phyloP scores from a whole-genome alignment of 2,329 filamentous ascomycete genomes.

The Coleophoma cylindrospora region DNA sequence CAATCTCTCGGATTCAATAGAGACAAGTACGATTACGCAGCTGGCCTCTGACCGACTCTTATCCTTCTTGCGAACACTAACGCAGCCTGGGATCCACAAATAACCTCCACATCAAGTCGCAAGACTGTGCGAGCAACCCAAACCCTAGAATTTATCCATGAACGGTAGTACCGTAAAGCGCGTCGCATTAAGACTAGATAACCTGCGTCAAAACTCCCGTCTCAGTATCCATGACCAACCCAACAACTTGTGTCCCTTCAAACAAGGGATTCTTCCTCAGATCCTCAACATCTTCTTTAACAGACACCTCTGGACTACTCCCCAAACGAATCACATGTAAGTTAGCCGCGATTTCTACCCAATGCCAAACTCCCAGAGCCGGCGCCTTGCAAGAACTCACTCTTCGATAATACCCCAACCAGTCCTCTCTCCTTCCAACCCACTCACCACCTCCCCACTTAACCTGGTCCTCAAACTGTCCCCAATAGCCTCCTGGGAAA shows the following conservation, averaged over 20 bases:
- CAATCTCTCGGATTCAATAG: no score
- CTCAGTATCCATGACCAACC: constrained; percentile 18
- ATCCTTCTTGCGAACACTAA: no score
- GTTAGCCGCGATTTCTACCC: no score
- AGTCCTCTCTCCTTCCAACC: neutral
- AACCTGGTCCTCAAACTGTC: constrained; percentile 2
- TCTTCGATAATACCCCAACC: neutral
- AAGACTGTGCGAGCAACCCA: neutral
- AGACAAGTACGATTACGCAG: no score
- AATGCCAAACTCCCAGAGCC: neutral
- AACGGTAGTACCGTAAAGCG: neutral
- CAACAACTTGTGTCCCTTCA: constrained; percentile 13
- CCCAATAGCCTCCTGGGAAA: constrained; percentile 10
- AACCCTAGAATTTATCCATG: neutral
- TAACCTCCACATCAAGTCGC: no score
- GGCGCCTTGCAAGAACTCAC: neutral
- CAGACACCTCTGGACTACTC: constrained; percentile 11
- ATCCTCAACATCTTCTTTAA: constrained; percentile 15
- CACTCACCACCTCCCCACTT: neutral
- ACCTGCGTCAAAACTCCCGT: constrained; percentile 15
- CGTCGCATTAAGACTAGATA: neutral
- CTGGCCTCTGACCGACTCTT: no score
- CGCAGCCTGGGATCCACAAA: no score
- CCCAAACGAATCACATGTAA: no score
- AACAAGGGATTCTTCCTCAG: constrained; percentile 13